Conservation (phyloP, 306 rosid species). For the Argentina anserina region DNA sequence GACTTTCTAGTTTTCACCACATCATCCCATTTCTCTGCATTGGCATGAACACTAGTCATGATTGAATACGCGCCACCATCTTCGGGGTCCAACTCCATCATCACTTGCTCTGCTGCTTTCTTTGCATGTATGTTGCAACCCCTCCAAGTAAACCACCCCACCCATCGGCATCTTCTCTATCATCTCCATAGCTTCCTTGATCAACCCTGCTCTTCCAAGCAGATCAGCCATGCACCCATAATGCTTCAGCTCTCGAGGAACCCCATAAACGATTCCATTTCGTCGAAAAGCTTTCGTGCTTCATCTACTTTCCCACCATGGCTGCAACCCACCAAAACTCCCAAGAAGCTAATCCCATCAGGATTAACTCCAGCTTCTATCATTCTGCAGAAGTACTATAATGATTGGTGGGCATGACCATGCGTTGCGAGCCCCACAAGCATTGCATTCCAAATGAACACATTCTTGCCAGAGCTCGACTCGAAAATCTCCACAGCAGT, state of each 20-base stretch:
- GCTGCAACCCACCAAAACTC: slow-evolving; percentile 69
- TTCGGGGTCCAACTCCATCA: slow-evolving; percentile 65
- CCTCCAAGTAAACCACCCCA: slow-evolving; percentile 82
- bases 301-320: slow-evolving; percentile 59
- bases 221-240: slow-evolving; percentile 84
- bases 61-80: slow-evolving; percentile 82
- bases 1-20: slow-evolving; percentile 50
- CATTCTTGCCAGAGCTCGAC: slow-evolving; percentile 37
- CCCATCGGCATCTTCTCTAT: slow-evolving; percentile 57
- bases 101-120: slow-evolving; percentile 62
- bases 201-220: slow-evolving; percentile 66
- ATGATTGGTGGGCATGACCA: slow-evolving; percentile 42
- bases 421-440: slow-evolving; percentile 73
- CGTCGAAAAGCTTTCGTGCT: slow-evolving; percentile 52
- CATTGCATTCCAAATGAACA: slow-evolving; percentile 79
- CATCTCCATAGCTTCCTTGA: slow-evolving; percentile 54
- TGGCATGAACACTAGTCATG: slow-evolving; percentile 68
- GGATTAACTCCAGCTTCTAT: slow-evolving; percentile 40
- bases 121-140: slow-evolving; percentile 73
- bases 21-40: slow-evolving; percentile 63
- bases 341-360: slow-evolving; percentile 62
- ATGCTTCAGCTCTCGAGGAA: slow-evolving; percentile 57
- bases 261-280: slow-evolving; percentile 55
- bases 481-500: slow-evolving; percentile 53
- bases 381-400: slow-evolving; percentile 52